Evolutionary conservation across 83 land plant species (phyloP).

Genomic region (Picea abies): DNA sequence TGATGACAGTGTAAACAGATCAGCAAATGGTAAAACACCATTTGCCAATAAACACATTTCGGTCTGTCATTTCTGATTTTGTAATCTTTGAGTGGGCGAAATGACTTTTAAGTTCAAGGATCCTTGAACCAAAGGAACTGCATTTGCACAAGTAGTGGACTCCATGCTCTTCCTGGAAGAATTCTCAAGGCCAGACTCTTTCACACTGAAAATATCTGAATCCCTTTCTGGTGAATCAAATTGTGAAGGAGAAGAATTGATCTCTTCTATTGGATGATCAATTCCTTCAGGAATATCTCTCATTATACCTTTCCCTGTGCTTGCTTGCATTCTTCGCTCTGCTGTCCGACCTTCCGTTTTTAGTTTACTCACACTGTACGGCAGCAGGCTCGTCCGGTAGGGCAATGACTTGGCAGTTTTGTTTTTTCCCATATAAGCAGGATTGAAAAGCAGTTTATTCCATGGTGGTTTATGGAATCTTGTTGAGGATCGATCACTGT

Average conservation of each 20-base stretch:
- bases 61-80: neutral
- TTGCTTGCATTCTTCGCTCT: neutral
- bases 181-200: neutral
- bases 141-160: neutral
- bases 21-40: neutral
- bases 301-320: slow-evolving; percentile 11
- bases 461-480: slow-evolving; percentile 46
- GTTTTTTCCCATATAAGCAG: slow-evolving; percentile 9
- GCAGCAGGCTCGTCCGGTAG: neutral
- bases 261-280: slow-evolving; percentile 10
- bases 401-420: neutral
- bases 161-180: slow-evolving; percentile 1
- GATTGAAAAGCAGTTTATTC: slow-evolving; percentile 36
- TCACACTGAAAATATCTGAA: neutral
- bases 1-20: no score
- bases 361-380: neutral
- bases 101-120: slow-evolving; percentile 3
- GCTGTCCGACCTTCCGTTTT: neutral
- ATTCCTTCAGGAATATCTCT: neutral
- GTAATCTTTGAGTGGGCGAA: neutral
- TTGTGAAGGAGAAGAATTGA: neutral
- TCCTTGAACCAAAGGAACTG: slow-evolving; percentile 6
- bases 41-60: neutral
- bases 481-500: slow-evolving; percentile 69
- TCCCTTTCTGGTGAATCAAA: slow-evolving; percentile 15